Base-by-base conservation (phyloP, 306 rosid species). In the Lathyrus aphaca region DNA sequence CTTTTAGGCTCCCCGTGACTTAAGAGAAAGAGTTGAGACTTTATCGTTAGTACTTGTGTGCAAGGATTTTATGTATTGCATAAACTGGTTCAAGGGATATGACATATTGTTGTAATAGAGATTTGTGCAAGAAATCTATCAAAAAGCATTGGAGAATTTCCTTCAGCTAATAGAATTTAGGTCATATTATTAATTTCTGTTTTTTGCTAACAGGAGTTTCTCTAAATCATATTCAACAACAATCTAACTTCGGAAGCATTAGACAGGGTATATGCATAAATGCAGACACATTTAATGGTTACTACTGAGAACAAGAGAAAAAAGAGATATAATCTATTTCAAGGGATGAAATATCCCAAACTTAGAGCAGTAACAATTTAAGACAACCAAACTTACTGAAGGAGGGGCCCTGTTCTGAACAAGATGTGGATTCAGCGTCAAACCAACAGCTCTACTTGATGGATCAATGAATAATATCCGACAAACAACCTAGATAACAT, bases 401-500 rank as follows among this genome's bases (percentile, higher is more conserved):
- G 91, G 88, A 71, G 95, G 91, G 48, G 91, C 78, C 82, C 68
- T 91, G 85, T 89, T 84, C 68, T 74, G 89, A 83, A 94, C 82
- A 68, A 94, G 97, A 86, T 91, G 87, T 13, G 91, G 89, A 87
- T 87, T 91, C 78, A 94, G 69, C 15, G 99, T 94, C 96, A 94
- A 86, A 56, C 99, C 99, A 79, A 94, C 85, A 60, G 97, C 95
- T 84, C 95, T 91, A 37, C 86, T 87, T 63, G 89, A 85, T 32
- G 99, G 97, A 82, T 94, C 96, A 75, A 94, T 78, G 78, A 94
- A 94, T 72, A 94, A 72, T 80, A 94, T 84, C 76, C 97, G 91
- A 64, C 95, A 91, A 83, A 81, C 74, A 75, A 87, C 89, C 98
- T 94, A 68, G 15, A 84, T 35, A 71, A 80, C 48, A 76, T 67